Conservation (phyloP, 1,284 basidiomycete species). For the Stygiomarasmius scandens region DNA sequence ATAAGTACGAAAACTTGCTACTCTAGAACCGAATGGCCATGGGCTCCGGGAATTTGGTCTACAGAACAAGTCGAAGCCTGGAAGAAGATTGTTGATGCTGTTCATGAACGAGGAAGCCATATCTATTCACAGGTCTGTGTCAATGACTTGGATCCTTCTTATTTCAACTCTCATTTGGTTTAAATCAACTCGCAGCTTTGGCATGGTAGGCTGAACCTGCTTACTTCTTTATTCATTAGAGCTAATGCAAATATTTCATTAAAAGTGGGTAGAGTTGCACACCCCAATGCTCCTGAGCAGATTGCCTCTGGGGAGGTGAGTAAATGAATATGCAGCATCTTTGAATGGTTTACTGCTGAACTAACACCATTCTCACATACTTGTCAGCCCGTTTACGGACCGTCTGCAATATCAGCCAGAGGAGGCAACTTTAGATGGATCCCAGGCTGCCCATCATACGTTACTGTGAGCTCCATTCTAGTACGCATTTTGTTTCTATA, state of each 20-base stretch:
- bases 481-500: too few relatives aligned
- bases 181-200: constrained; percentile 17
- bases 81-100: constrained; percentile 9
- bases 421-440: constrained; percentile 41
- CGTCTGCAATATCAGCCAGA: constrained; percentile 36
- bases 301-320: constrained; percentile 25
- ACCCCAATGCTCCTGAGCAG: constrained; percentile 26
- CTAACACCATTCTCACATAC: too few relatives aligned
- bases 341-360: too few relatives aligned
- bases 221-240: neutral
- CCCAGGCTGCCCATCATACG: constrained; percentile 34
- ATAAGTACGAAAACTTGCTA: too few relatives aligned
- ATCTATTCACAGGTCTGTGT: constrained; percentile 7
- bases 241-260: neutral
- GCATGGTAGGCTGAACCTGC: constrained; percentile 17
- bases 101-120: constrained; percentile 3
- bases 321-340: neutral
- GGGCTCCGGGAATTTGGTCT: constrained; percentile 14
- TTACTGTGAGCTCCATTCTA: constrained; percentile 32
- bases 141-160: neutral
- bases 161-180: constrained; percentile 10
- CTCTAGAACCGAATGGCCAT: constrained; percentile 14
- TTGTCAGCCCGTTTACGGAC: constrained; percentile 35
- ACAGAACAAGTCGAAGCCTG: constrained; percentile 12
- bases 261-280: constrained; percentile 22